Percentiles rank a stretch among this genome's conserved stretches.
Evolutionary conservation across 1,284 basidiomycete genomes (phyloP).

Genomic region (Ustilago xerochloae): DNA sequence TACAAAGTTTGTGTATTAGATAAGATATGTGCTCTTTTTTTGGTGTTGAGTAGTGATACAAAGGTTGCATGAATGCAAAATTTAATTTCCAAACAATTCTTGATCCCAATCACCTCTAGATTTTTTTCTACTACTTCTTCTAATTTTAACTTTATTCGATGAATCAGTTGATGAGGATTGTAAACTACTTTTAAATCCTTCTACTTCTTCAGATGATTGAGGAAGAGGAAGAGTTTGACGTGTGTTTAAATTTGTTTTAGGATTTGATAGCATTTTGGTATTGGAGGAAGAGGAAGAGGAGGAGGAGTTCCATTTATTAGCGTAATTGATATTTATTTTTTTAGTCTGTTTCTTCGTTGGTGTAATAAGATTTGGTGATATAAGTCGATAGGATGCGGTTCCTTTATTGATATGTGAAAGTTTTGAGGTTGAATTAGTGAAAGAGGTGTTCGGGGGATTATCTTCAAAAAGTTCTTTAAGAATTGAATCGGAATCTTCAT

Average conservation of each 20-base stretch:
- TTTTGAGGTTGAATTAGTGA: neutral
- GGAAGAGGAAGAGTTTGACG: conserved; percentile 4
- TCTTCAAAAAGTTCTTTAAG: conserved; percentile 30
- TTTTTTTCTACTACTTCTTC: conserved; percentile 29
- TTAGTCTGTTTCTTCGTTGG: conserved; percentile 38
- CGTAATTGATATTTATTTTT: conserved; percentile 30
- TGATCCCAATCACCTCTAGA: conserved; percentile 30
- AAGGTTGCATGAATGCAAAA: no score
- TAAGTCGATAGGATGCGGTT: conserved; percentile 19
- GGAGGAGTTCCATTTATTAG: conserved; percentile 25
- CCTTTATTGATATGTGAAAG: neutral
- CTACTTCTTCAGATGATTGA: neutral
- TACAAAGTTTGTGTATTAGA: no score
- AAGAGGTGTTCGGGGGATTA: neutral
- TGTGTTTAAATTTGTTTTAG: conserved; percentile 7
- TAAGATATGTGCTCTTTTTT: no score
- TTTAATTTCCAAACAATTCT: conserved; percentile 28
- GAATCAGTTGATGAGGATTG: neutral
- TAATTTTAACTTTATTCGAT: neutral
- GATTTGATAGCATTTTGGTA: neutral
- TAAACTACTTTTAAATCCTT: conserved; percentile 19
- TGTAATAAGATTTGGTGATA: conserved; percentile 43
- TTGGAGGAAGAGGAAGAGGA: neutral
- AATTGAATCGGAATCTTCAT: conserved; percentile 26
- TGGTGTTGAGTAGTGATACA: no score